These are phyloP conservation scores for Potentilla sterilis DNA, from an alignment of 306 rosid species.

Conservation along the genomic window DNA sequence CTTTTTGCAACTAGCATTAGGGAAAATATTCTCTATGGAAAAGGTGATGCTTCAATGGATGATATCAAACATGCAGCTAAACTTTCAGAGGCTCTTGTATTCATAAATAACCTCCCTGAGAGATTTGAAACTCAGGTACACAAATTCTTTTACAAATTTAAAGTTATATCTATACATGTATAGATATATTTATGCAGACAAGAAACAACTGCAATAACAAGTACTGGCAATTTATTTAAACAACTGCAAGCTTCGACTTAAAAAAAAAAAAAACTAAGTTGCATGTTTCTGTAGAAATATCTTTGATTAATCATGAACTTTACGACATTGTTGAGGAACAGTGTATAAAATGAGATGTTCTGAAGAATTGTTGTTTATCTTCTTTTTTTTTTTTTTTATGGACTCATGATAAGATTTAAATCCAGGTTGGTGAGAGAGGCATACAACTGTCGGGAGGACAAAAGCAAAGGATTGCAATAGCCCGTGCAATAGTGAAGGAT, in stretches of 20 bases:
- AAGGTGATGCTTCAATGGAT: constrained; percentile 79
- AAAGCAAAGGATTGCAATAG: constrained; percentile 90
- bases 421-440: constrained; percentile 97
- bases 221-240: background rate
- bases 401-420: background rate
- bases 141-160: background rate
- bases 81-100: constrained; percentile 83
- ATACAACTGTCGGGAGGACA: constrained; percentile 96
- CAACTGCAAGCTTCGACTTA: background rate
- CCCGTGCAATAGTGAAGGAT: constrained; percentile 88
- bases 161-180: too few species aligned
- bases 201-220: background rate
- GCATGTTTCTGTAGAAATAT: background rate
- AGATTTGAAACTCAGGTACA: constrained; percentile 87
- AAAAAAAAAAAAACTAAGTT: too few species aligned
- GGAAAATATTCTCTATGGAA: constrained; percentile 89
- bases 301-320: background rate
- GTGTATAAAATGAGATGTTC: background rate
- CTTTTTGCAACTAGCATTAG: constrained; percentile 86
- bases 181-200: background rate
- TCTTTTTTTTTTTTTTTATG: background rate
- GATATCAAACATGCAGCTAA: constrained; percentile 78
- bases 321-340: background rate
- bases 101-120: constrained; percentile 86
- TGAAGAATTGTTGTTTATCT: background rate